phyloP scores from a whole-genome alignment of 192 early-diverging fungal species.

The Funneliformis mosseae region DNA sequence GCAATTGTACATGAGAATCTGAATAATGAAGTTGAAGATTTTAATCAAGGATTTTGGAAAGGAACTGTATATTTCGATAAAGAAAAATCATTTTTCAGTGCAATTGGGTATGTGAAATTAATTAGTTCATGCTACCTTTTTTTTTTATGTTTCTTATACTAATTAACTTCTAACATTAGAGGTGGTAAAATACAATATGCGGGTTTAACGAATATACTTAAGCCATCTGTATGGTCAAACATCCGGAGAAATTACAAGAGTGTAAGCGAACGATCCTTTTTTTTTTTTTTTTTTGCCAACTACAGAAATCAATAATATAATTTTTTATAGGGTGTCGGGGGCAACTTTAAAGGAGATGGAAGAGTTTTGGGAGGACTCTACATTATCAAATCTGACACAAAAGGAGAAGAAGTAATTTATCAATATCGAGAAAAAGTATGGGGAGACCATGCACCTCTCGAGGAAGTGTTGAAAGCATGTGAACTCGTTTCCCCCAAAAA shows the following conservation, averaged over 20 bases:
- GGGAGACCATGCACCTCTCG: constrained; percentile 47
- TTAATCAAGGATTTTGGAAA: constrained; percentile 50
- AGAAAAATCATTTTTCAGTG: constrained; percentile 45
- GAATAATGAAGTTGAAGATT: constrained; percentile 43
- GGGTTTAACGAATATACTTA: constrained; percentile 36
- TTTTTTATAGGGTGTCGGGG: constrained; percentile 39
- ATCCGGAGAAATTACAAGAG: not conserved
- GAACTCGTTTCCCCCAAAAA: constrained; percentile 30
- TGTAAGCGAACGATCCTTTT: not conserved
- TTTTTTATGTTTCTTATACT: constrained; percentile 1
- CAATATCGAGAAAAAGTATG: constrained; percentile 50
- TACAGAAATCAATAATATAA: no score
- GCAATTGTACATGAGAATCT: constrained; percentile 50
- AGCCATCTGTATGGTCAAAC: constrained; percentile 43
- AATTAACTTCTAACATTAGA: constrained; percentile 20
- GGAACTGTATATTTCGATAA: constrained; percentile 47
- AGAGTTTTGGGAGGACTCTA: constrained; percentile 49
- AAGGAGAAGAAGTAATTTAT: constrained; percentile 44
- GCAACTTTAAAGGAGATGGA: constrained; percentile 53
- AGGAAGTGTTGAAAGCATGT: constrained; percentile 40
- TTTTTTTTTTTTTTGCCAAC: not conserved
- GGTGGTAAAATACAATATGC: constrained; percentile 39
- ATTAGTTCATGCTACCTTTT: not conserved
- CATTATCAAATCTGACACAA: constrained; percentile 35
- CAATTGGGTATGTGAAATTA: constrained; percentile 40